phyloP scores from a whole-genome alignment of 305 asterid genomes.

The Salvia sclarea region DNA sequence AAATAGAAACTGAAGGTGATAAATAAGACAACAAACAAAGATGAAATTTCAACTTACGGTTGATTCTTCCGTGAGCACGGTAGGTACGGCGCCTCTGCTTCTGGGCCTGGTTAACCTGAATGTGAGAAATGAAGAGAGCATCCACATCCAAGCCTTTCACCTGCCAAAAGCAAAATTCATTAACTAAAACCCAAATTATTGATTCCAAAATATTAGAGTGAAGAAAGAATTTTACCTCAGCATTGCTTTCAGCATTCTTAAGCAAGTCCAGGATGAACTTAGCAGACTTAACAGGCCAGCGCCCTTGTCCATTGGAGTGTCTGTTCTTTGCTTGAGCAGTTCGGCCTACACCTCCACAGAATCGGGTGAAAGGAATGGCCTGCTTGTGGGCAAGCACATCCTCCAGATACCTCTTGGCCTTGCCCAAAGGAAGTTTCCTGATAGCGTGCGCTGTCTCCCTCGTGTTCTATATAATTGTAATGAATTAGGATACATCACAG shows the following conservation, averaged over 20 bases:
- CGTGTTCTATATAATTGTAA: conserved; percentile 48
- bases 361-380: conserved; percentile 81
- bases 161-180: conserved; percentile 30
- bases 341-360: conserved; percentile 75
- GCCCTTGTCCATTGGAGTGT: conserved; percentile 82
- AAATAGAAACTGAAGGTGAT: background rate
- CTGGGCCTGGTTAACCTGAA: conserved; percentile 81
- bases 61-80: conserved; percentile 85
- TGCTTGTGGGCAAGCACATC: conserved; percentile 82
- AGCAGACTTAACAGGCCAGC: conserved; percentile 86
- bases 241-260: conserved; percentile 83
- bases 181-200: background rate
- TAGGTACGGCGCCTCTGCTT: conserved; percentile 81
- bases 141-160: conserved; percentile 89
- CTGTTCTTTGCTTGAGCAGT: conserved; percentile 86
- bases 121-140: conserved; percentile 71
- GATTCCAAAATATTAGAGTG: background rate
- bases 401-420: conserved; percentile 78
- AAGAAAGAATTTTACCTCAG: conserved; percentile 51
- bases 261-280: conserved; percentile 67
- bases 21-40: background rate
- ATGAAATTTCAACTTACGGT: conserved; percentile 44
- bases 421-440: conserved; percentile 56
- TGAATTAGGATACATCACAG: background rate
- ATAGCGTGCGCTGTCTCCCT: conserved; percentile 81